phyloP scores from a whole-genome alignment of 192 early-diverging fungal species.

The Coemansia furcata region DNA sequence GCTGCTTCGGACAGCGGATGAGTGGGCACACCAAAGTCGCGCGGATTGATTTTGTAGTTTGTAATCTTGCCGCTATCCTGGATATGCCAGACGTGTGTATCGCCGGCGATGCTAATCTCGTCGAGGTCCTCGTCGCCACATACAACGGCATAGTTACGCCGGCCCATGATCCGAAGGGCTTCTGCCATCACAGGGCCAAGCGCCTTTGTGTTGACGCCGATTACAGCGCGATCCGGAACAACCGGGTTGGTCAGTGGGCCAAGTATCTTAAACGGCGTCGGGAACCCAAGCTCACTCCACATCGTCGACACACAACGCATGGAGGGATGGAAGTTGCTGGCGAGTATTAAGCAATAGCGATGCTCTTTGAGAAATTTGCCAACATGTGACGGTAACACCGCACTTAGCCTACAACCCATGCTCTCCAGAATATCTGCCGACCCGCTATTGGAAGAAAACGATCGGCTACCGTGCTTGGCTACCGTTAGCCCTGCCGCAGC shows the following conservation, averaged over 20 bases:
- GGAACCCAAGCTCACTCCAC: constrained; percentile 85
- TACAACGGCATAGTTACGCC: constrained; percentile 84
- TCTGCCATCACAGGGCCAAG: constrained; percentile 83
- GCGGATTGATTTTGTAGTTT: constrained; percentile 67
- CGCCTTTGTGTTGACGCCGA: constrained; percentile 83
- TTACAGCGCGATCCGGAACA: constrained; percentile 71
- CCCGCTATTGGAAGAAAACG: constrained; percentile 85
- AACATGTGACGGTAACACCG: constrained; percentile 65
- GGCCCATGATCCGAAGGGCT: constrained; percentile 74
- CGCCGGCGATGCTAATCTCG: constrained; percentile 87
- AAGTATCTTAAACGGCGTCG: constrained; percentile 92
- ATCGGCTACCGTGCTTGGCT: constrained; percentile 95
- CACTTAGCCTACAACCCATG: constrained; percentile 69
- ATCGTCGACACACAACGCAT: constrained; percentile 75
- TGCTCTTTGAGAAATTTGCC: constrained; percentile 59
- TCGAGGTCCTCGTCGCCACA: constrained; percentile 88
- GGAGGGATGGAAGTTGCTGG: constrained; percentile 87
- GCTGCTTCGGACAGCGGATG: constrained; percentile 78
- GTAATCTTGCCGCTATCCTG: constrained; percentile 59
- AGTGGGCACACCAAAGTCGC: constrained; percentile 81
- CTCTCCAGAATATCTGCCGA: constrained; percentile 93
- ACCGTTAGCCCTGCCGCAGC: constrained; percentile 88
- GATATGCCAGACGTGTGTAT: constrained; percentile 88
- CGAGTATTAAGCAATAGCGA: constrained; percentile 91
- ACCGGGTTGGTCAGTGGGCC: constrained; percentile 93